Conservation (phyloP, 495 filamentous ascomycete genomes). For the Aspergillus cavernicola region DNA sequence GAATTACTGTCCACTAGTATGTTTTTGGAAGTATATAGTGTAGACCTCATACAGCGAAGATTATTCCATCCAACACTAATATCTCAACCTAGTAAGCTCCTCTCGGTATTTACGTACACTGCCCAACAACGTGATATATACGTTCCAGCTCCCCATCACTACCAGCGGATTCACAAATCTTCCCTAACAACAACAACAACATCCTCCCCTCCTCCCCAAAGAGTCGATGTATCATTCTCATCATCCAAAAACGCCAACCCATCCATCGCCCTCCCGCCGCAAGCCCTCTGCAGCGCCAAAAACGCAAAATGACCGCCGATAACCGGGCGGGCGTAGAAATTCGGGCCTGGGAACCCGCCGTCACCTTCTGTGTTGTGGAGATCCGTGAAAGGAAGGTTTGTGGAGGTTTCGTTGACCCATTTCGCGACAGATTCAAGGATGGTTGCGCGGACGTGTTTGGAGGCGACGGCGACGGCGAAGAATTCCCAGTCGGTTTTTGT, state of each 20-base stretch:
- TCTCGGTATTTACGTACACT: too few species aligned
- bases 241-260: conserved; percentile 63
- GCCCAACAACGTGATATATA: too few species aligned
- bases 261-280: conserved; percentile 63
- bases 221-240: conserved; percentile 26
- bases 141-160: too few species aligned
- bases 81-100: too few species aligned
- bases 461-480: conserved; percentile 77
- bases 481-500: conserved; percentile 95
- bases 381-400: conserved; percentile 76
- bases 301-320: conserved; percentile 87
- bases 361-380: conserved; percentile 74
- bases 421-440: conserved; percentile 73
- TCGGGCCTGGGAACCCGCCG: conserved; percentile 62
- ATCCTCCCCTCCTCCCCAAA: neutral
- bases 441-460: conserved; percentile 58
- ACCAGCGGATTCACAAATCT: conserved; percentile 8
- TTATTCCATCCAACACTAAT: too few species aligned
- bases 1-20: neutral
- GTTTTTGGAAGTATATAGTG: neutral
- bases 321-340: conserved; percentile 80
- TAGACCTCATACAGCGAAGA: neutral
- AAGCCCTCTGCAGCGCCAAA: conserved; percentile 71
- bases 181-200: neutral
- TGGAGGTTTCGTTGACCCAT: conserved; percentile 85